Conservation (phyloP, 306 rosid genomes). For the Neltuma alba region DNA sequence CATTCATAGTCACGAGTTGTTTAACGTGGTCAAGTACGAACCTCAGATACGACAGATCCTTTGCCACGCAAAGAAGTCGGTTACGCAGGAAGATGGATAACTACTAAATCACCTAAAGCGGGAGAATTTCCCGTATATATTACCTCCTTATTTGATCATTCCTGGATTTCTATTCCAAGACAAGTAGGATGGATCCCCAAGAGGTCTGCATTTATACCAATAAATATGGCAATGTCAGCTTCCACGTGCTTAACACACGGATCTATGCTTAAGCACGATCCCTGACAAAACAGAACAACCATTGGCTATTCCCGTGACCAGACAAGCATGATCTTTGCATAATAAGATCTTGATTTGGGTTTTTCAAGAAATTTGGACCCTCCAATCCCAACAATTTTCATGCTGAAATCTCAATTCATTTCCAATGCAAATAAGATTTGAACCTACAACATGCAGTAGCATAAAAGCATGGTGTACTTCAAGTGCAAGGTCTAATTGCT, state of each 20-base stretch:
- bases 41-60: conserved; percentile 3
- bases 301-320: neutral
- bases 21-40: conserved; percentile 19
- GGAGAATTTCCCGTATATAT: conserved; percentile 20
- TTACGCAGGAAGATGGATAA: conserved; percentile 13
- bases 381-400: neutral
- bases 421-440: neutral
- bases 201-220: conserved; percentile 71
- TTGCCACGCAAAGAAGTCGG: neutral
- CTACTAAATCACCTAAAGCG: conserved; percentile 18
- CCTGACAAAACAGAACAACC: neutral
- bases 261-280: neutral
- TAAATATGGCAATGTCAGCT: conserved; percentile 30
- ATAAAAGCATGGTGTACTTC: neutral
- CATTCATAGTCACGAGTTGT: conserved; percentile 4
- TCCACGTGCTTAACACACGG: conserved; percentile 8
- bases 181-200: conserved; percentile 86
- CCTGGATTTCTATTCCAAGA: conserved; percentile 77
- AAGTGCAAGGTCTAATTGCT: neutral
- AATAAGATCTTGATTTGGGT: neutral
- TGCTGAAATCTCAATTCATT: neutral
- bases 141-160: conserved; percentile 33
- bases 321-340: neutral
- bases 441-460: conserved; percentile 5
- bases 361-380: neutral